Evolutionary conservation across 176 grass and related monocot species (phyloP).

Genomic region (Poa annua): DNA sequence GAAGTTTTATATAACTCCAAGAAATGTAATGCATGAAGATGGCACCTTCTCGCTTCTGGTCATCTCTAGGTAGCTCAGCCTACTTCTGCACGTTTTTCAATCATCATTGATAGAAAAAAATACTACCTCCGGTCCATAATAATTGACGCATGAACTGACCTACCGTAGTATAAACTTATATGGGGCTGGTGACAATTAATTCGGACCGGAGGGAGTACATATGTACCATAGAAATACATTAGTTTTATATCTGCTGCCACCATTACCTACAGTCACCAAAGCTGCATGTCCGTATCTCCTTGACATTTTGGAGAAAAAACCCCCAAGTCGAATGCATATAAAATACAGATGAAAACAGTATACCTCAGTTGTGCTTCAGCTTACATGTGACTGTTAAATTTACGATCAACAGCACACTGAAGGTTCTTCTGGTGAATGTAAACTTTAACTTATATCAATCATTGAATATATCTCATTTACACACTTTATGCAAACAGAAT

Average conservation of each 20-base stretch:
- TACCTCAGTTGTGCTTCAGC: not conserved
- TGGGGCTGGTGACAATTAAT: no score
- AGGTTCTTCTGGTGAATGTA: not conserved
- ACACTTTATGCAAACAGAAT: not conserved
- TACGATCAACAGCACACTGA: slow-evolving; percentile 26
- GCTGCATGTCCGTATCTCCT: not conserved
- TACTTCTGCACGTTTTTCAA: not conserved
- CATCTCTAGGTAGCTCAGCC: slow-evolving; percentile 1
- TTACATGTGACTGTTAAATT: not conserved
- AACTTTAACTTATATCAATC: not conserved
- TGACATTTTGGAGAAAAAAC: not conserved
- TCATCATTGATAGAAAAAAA: not conserved
- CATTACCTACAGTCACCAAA: not conserved
- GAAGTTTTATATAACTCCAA: not conserved
- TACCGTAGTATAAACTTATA: no score
- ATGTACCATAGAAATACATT: not conserved
- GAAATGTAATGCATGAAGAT: not conserved
- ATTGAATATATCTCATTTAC: not conserved
- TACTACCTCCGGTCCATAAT: no score
- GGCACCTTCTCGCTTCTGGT: not conserved
- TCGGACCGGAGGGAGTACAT: not conserved
- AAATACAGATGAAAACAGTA: slow-evolving; percentile 1
- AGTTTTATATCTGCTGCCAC: not conserved
- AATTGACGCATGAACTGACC: no score
- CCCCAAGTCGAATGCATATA: not conserved